Conservation (phyloP, 352 stramenopile genomes). For the Phytopythium kandeliae region DNA sequence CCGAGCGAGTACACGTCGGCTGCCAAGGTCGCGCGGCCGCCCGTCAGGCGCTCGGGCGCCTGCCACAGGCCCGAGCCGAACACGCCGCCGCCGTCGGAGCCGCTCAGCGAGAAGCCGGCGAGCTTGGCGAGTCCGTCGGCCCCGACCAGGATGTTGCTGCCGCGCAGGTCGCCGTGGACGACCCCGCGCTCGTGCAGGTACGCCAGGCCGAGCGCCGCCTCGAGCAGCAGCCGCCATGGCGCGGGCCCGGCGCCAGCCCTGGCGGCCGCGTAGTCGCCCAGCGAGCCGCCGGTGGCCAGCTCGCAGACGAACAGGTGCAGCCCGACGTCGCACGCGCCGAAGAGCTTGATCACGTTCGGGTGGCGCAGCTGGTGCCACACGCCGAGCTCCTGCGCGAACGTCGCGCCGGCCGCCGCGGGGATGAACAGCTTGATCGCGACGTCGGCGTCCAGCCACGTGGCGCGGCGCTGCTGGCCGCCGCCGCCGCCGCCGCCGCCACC, state of each 20-base stretch:
- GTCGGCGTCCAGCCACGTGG: constrained; percentile 10
- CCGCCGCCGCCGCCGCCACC: background rate
- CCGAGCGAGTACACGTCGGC: constrained; percentile 37
- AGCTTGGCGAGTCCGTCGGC: constrained; percentile 1
- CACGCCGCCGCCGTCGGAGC: background rate
- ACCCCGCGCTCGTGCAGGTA: constrained; percentile 10
- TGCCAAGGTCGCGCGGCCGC: constrained; percentile 7
- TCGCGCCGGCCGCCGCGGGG: background rate
- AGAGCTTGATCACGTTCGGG: constrained; percentile 10
- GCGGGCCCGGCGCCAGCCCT: background rate
- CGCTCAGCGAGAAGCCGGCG: constrained; percentile 4
- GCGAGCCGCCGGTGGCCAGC: constrained; percentile 2
- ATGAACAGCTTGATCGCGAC: constrained; percentile 12
- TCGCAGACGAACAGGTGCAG: constrained; percentile 7
- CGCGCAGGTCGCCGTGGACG: constrained; percentile 7
- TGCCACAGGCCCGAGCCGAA: background rate
- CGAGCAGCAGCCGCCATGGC: constrained; percentile 8
- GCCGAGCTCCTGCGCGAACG: constrained; percentile 10
- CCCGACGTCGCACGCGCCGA: constrained; percentile 6
- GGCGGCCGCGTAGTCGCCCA: constrained; percentile 1
- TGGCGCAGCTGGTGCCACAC: constrained; percentile 12
- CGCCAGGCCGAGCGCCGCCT: constrained; percentile 7
- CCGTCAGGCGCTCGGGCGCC: constrained; percentile 1
- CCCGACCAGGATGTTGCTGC: constrained; percentile 9
- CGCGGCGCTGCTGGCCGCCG: too few species aligned